phyloP scores from a whole-genome alignment of 1,284 basidiomycete species.

The Puccinia triticina region DNA sequence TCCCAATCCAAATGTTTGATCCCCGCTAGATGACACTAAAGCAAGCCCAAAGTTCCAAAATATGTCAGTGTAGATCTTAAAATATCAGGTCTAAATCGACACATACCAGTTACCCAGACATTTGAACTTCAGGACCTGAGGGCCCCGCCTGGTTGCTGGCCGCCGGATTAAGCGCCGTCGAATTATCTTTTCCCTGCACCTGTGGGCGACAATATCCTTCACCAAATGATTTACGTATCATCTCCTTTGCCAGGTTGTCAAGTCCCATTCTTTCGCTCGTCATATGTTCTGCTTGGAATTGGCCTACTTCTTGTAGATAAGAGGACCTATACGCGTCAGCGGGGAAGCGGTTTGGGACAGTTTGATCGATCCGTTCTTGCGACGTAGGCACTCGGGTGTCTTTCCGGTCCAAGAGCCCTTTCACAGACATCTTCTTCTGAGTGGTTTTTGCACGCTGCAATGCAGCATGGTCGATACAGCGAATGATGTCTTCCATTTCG shows the following conservation, averaged over 20 bases:
- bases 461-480: background rate
- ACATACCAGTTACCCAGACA: background rate
- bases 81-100: no score
- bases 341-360: background rate
- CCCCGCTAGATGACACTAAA: background rate
- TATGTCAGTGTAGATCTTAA: background rate
- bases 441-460: background rate
- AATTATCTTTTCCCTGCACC: no score
- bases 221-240: background rate
- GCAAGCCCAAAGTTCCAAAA: background rate
- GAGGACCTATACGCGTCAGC: background rate
- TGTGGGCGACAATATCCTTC: background rate
- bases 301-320: background rate
- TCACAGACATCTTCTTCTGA: conserved; percentile 16
- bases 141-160: background rate
- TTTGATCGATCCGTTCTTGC: background rate
- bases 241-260: background rate
- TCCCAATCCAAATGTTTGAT: no score
- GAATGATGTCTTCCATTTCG: background rate
- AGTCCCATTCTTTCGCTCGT: background rate
- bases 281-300: background rate
- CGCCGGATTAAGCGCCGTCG: background rate
- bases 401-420: background rate
- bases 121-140: background rate
- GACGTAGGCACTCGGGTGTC: background rate